Base-by-base conservation (phyloP, 2,329 filamentous ascomycete genomes). In the Fusarium decemcellulare region DNA sequence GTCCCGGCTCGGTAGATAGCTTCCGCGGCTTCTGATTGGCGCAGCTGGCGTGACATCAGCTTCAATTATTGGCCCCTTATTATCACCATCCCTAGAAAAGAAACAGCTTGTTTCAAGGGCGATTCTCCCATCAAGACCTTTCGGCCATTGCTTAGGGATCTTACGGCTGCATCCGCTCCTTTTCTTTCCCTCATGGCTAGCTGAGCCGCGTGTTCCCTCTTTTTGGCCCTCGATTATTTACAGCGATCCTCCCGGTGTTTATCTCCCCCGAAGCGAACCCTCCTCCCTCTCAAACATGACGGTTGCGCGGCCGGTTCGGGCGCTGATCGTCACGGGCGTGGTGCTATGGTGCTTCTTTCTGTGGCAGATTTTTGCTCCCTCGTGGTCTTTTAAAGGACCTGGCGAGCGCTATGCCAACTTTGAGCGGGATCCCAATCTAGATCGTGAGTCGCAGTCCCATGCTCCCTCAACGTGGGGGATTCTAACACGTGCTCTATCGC, bases 281-380 rank as follows among this genome's bases (percentile, higher is more conserved):
- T 55, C 39, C 42, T 50, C 54, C 44, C 43, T 39, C 10, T 39
- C 52, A 59, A 88, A 74, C 71, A 97, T 97, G 94, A 93, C 92
- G 76, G 86, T 97, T 78, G 93, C 94, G 77, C 91, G 91, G 84
- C 93, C 94, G 61, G 91, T 97, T 78, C 91, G 95, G 82, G 89
- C 92, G 76, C 85, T 97, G 77, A 92, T 89, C 72, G 86, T 92
- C 70, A 85, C 89, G 67, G 93, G 91, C 69, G 83, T 93, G 74
- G 80, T 92, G 65, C 83, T 97, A 71, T 92, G 93, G 84, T 85
- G 93, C 67, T 94, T 95, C 80, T 89, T 97, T 75, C 81, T 97
- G 70, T 91, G 93, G 72, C 91, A 93, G 76, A 84, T 96, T 74
- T 90, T 92, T 78, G 88, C 87, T 66, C 86, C 88, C 9, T 84